phyloP scores from a whole-genome alignment of 805 yeast species.

The Candida mattraensis region DNA sequence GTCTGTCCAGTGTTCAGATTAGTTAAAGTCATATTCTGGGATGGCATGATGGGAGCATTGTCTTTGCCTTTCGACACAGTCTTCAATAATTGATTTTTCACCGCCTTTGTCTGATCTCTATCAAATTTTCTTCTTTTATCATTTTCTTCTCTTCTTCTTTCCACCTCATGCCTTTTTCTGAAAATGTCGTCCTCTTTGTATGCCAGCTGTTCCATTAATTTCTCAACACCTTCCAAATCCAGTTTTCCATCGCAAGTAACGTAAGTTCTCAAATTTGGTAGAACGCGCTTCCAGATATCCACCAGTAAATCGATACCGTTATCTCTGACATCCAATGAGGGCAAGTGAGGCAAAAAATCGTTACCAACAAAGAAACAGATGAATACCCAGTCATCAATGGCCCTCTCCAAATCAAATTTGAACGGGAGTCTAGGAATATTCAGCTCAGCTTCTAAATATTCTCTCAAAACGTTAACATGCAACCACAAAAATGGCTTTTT shows the following conservation, averaged over 20 bases:
- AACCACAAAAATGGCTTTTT: conserved; percentile 92
- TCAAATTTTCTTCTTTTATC: conserved; percentile 56
- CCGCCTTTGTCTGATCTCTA: conserved; percentile 44
- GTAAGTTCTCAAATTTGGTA: conserved; percentile 70
- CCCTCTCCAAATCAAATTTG: conserved; percentile 86
- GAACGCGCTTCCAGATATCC: conserved; percentile 74
- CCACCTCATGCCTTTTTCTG: conserved; percentile 64
- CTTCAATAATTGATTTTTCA: conserved; percentile 45
- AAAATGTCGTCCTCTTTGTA: conserved; percentile 78
- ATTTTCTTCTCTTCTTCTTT: conserved; percentile 64
- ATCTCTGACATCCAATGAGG: conserved; percentile 92
- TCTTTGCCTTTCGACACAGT: conserved; percentile 72
- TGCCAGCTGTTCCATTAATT: conserved; percentile 62
- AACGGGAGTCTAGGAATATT: conserved; percentile 67
- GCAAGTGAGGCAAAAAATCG: conserved; percentile 95
- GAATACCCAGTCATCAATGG: conserved; percentile 98
- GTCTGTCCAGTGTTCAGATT: conserved; percentile 66
- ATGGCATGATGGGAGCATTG: conserved; percentile 69
- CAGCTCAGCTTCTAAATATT: conserved; percentile 82
- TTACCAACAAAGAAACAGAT: conserved; percentile 99
- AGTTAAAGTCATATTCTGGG: conserved; percentile 71
- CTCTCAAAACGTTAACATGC: conserved; percentile 83
- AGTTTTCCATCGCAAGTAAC: conserved; percentile 89
- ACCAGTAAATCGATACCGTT: conserved; percentile 84
- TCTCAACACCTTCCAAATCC: conserved; percentile 74